Base-by-base conservation (phyloP, 306 rosid genomes). In the Lathyrus aphaca region DNA sequence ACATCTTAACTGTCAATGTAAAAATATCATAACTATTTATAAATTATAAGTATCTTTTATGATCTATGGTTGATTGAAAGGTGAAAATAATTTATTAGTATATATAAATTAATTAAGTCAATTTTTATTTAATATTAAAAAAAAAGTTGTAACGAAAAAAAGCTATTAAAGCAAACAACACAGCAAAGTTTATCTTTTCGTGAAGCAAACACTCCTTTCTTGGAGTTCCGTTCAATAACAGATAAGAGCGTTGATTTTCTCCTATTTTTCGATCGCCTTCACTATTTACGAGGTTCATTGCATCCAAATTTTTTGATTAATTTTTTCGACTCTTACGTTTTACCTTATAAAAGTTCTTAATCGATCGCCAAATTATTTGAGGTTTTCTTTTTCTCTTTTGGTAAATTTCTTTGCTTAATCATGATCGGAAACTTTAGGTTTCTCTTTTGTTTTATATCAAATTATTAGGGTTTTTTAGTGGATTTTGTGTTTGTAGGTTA, bases 231-330 rank as follows among this genome's bases (percentile, higher is more conserved):
- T 75, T 74, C 63, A 55, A 55, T 16, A 63, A 56, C 37, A 45
- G 37, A 63, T 39, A 16, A 45, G 51, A 79, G 75, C 73, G 57
- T 53, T 59, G 63, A 61, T 60, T 68, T 21, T 66, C 67, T 38
- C 37, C 55, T 63, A 35, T 58, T 74, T 27, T 46, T 45, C 43
- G 74, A 60, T 81, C 80, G 46, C 48, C 81, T 75, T 53, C 79
- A 30, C 68, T 21, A 82, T 69, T 62, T 75, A 32, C 69, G 27
- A 82, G 88, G 82, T 88, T 78, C 38, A 59, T 6, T 71, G 40
- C 46, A 35, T 43, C 43, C 12, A 7, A 19, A 6, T 54, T 21
- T 3, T 21, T 16, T 40, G 10, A 18, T 15, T 48, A 6, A 49
- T 35, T 62, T 55, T 15, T 0, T 56, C 61, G 73, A 21, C 60